phyloP scores from a whole-genome alignment of 2,329 filamentous ascomycete genomes.

The Westerdykella aurantiaca region DNA sequence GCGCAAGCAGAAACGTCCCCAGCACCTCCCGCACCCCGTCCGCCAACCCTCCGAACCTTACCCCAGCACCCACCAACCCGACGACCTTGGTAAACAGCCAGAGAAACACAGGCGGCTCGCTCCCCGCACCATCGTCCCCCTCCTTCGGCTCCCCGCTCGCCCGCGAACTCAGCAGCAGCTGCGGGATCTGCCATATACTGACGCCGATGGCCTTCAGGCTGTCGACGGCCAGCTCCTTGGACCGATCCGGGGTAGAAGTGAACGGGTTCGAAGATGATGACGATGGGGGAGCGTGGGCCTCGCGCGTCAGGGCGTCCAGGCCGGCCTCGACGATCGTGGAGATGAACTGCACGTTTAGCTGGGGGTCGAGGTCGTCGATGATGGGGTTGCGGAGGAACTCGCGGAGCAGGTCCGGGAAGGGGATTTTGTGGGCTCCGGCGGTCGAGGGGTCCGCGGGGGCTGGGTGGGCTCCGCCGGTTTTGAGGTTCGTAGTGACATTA shows the following conservation, averaged over 20 bases:
- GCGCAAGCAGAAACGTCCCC: constrained; percentile 30
- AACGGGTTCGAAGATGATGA: constrained; percentile 51
- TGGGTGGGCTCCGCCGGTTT: constrained; percentile 52
- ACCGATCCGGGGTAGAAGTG: constrained; percentile 50
- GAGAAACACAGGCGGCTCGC: constrained; percentile 45
- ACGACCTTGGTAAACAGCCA: constrained; percentile 52
- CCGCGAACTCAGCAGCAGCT: constrained; percentile 49
- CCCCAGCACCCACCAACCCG: constrained; percentile 40
- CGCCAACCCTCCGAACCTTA: constrained; percentile 37
- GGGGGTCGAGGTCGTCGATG: constrained; percentile 58
- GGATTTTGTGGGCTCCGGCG: constrained; percentile 46
- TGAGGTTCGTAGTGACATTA: constrained; percentile 44
- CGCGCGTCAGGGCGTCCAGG: constrained; percentile 61
- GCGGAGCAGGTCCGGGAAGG: constrained; percentile 69
- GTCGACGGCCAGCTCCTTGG: constrained; percentile 58
- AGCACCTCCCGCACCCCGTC: constrained; percentile 34
- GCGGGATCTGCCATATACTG: constrained; percentile 68
- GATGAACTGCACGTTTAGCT: constrained; percentile 78
- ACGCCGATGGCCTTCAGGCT: constrained; percentile 72
- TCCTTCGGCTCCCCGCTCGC: constrained; percentile 12
- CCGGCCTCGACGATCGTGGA: constrained; percentile 77
- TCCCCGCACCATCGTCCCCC: constrained; percentile 25
- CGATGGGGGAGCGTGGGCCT: constrained; percentile 26
- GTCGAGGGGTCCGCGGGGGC: no score
- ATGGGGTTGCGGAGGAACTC: constrained; percentile 49